A percentile compares a stretch with the other conserved stretches of the same genome.
Evolutionary conservation across 352 stramenopile genomes (phyloP).

Genomic region (Globisporangium spinosum): DNA sequence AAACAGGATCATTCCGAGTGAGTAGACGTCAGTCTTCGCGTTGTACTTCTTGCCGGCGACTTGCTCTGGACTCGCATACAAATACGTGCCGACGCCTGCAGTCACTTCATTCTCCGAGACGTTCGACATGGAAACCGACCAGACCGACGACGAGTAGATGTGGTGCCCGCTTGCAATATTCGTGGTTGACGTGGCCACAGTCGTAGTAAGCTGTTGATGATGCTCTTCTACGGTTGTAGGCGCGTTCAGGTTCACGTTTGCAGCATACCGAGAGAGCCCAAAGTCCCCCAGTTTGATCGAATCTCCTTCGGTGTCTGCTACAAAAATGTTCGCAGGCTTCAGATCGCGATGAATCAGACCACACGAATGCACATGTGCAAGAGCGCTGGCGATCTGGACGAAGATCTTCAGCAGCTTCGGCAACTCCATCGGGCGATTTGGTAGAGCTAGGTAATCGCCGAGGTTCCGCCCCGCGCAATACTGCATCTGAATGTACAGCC

Average conservation of each 20-base stretch:
- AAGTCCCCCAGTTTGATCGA: slow-evolving; percentile 91
- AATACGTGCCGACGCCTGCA: slow-evolving; percentile 85
- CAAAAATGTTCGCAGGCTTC: slow-evolving; percentile 92
- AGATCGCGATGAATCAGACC: slow-evolving; percentile 90
- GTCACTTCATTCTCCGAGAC: slow-evolving; percentile 83
- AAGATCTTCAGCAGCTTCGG: slow-evolving; percentile 84
- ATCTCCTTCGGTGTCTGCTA: slow-evolving; percentile 77
- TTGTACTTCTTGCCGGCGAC: slow-evolving; percentile 90
- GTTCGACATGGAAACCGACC: slow-evolving; percentile 55
- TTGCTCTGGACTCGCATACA: slow-evolving; percentile 90
- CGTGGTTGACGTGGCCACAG: slow-evolving; percentile 11
- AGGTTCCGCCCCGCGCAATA: slow-evolving; percentile 87
- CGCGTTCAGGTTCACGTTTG: slow-evolving; percentile 67
- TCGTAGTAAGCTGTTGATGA: slow-evolving; percentile 14
- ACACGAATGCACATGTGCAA: slow-evolving; percentile 88
- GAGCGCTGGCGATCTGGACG: slow-evolving; percentile 85
- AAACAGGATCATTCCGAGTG: slow-evolving; percentile 90
- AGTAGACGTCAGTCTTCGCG: slow-evolving; percentile 90
- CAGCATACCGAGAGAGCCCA: slow-evolving; percentile 79
- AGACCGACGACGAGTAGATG: slow-evolving; percentile 47
- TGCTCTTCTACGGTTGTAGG: slow-evolving; percentile 34
- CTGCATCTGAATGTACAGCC: slow-evolving; percentile 92
- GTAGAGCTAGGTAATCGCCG: slow-evolving; percentile 75
- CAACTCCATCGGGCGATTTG: slow-evolving; percentile 67
- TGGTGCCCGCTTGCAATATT: slow-evolving; percentile 19